phyloP scores from a whole-genome alignment of 495 filamentous ascomycete genomes.

The Penicillium psychrofluorescens region DNA sequence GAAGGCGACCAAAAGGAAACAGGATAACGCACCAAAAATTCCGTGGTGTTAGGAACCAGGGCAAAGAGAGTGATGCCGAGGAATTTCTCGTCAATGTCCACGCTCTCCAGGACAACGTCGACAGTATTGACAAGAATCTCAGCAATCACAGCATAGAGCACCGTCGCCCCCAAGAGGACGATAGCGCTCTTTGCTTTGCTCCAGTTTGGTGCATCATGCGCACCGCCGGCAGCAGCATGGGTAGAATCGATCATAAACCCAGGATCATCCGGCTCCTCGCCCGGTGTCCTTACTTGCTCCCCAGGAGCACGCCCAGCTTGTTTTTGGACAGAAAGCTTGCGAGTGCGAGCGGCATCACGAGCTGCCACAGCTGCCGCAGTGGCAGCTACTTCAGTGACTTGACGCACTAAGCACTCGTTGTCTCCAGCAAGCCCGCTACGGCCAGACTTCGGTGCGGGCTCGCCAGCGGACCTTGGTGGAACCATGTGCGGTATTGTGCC shows the following conservation, averaged over 20 bases:
- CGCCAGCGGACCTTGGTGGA: slow-evolving; percentile 42
- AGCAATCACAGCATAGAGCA: slow-evolving; percentile 92
- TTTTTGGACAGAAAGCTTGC: slow-evolving; percentile 38
- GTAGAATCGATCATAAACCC: slow-evolving; percentile 30
- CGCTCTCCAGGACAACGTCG: slow-evolving; percentile 82
- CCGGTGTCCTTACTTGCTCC: slow-evolving; percentile 17
- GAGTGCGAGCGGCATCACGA: slow-evolving; percentile 58
- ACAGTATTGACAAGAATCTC: slow-evolving; percentile 97
- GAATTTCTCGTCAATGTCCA: slow-evolving; percentile 96
- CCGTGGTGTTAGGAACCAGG: slow-evolving; percentile 94
- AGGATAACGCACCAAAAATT: slow-evolving; percentile 72
- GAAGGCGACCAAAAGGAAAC: background rate
- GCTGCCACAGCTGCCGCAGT: slow-evolving; percentile 85
- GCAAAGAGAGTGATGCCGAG: slow-evolving; percentile 96
- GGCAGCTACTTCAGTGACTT: slow-evolving; percentile 86
- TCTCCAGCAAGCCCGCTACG: slow-evolving; percentile 62
- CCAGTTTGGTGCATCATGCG: slow-evolving; percentile 98
- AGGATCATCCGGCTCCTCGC: slow-evolving; percentile 36
- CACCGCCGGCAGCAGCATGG: slow-evolving; percentile 44
- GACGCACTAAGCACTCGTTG: slow-evolving; percentile 69
- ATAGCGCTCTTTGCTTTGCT: slow-evolving; percentile 81
- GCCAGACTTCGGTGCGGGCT: slow-evolving; percentile 35
- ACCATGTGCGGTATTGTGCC: slow-evolving; percentile 57
- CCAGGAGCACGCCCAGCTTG: slow-evolving; percentile 19
- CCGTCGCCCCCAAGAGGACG: slow-evolving; percentile 81